Evolutionary conservation across 1,284 basidiomycete genomes (phyloP), one percentile per base, ranked within the genome.

Genomic region (Cryptococcus sp.): DNA sequence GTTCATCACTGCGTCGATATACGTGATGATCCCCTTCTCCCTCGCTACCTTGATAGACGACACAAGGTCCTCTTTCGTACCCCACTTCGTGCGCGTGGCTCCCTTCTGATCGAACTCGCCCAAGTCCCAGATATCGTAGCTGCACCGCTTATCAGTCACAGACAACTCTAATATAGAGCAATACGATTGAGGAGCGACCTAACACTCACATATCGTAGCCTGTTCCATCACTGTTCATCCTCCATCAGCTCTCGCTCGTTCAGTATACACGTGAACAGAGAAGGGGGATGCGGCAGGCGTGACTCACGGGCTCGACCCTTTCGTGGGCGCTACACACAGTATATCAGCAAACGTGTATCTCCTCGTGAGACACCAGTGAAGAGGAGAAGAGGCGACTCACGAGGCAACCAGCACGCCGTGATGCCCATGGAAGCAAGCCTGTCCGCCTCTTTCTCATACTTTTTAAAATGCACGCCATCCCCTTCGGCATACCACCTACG

Each of bases 51-150:
- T 77, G 73, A 90, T 88, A 13, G 89, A 87, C 5, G 78, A 72
- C 2, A 92, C 71, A 20, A 95, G 84, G 67, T 97, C 87, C 47
- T 91, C 85, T 66, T 88, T 89, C 15, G 88, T 89, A 19, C 94
- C 94, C 91, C 93, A 98, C 63, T 93, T 85, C n/a, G 93, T 97
- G 10, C 82, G 76, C 52, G 85, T 78, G n/a, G 84, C 80, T 13
- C 88, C 89, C 75, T 92, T 94, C 75, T 91, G 89, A 52, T 91
- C 80, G 66, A 96, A 97, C 80, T 97, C 93, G 49, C 94, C 94
- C 11, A 97, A 80, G 73, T 93, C 91, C 89, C 89, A 93, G 84
- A 91, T 59, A 61, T 82, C 81, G 67, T 81, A 82, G 53, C 82
- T 79, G 55, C 30, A 35, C 30, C 30, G 76, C 58, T 15, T 27